These are phyloP conservation scores for Fusarium ramigenum DNA, from an alignment of 2,329 filamentous ascomycete genomes.

Conservation along the genomic window DNA sequence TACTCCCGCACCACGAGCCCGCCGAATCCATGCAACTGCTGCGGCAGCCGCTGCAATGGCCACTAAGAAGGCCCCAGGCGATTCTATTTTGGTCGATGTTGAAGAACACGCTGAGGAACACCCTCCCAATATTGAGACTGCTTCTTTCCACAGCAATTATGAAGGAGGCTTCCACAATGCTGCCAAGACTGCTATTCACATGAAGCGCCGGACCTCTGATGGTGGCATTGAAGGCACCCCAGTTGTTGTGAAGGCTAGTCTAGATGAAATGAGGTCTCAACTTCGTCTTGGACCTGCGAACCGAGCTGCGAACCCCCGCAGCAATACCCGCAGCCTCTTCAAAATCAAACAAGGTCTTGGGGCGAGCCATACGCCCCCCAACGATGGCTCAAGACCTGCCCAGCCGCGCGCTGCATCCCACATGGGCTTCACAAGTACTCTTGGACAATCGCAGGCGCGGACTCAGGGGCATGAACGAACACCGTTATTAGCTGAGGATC, in stretches of 20 bases:
- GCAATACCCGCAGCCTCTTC: slow-evolving; percentile 69
- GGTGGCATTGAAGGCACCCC: slow-evolving; percentile 58
- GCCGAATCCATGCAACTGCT: slow-evolving; percentile 56
- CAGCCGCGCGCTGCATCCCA: slow-evolving; percentile 37
- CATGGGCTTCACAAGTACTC: slow-evolving; percentile 29
- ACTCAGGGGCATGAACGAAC: slow-evolving; percentile 42
- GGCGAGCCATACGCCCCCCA: slow-evolving; percentile 7
- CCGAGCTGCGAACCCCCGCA: slow-evolving; percentile 68
- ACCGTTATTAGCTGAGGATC: slow-evolving; percentile 42
- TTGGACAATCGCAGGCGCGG: background rate
- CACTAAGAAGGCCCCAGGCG: slow-evolving; percentile 45
- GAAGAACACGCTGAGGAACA: slow-evolving; percentile 52
- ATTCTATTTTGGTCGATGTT: slow-evolving; percentile 50
- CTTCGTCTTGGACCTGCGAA: slow-evolving; percentile 75
- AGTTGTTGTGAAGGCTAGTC: slow-evolving; percentile 67
- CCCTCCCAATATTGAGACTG: slow-evolving; percentile 40
- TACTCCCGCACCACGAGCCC: slow-evolving; percentile 82
- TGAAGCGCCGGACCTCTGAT: slow-evolving; percentile 69
- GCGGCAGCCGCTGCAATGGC: slow-evolving; percentile 45
- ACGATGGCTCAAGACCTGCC: slow-evolving; percentile 28
- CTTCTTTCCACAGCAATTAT: slow-evolving; percentile 52
- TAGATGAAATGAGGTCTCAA: slow-evolving; percentile 70
- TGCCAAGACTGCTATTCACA: slow-evolving; percentile 64
- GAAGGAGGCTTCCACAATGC: slow-evolving; percentile 54
- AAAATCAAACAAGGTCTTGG: slow-evolving; percentile 68